Evolutionary conservation across 148 eudicot species (phyloP), one percentile per base, ranked within the genome.

Genomic region (Cornus suecica): DNA sequence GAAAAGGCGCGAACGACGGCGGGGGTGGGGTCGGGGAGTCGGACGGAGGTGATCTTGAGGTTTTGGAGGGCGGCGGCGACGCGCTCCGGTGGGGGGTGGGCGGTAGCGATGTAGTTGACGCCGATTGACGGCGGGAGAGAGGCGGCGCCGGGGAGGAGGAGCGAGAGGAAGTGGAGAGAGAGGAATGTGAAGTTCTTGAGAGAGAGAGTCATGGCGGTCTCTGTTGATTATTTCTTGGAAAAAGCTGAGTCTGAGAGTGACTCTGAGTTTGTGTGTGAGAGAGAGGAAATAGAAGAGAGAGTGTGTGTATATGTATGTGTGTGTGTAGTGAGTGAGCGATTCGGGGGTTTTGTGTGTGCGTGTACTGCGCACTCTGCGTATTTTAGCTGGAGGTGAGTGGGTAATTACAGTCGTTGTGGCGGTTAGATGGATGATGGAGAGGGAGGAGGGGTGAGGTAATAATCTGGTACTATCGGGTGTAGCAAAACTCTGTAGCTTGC

Each of bases 1-100:
- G 96, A 76, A 84, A 91, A 93, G 58, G 97, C 79, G 0, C 94
- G 86, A 60, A 93, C 75, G 2, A 80, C 58, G 31, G 80, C n/a
- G 0, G 98, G 92, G 64, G 80, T 69, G 0, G 94, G 83, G 56
- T 83, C 18, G 2, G 79, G 74, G 78, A 91, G 85, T 22, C 86
- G 89, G 51, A 93, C 79, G 76, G 94, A 56, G 78, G 91, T 14
- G 82, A 93, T 72, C 64, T 67, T 30, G 73, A 78, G 86, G 69
- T 76, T 66, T 5, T 77, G 74, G 62, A 86, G 79, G 41, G 67
- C n/a, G 74, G 79, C 10, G 82, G 80, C 83, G 8, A 85, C 77
- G 54, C 37, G 72, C 41, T 82, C 83, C 0, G 93, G 90, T 2
- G 83, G 22, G 0, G 83, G 85, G 18, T 65, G 66, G 73, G 60